phyloP scores from a whole-genome alignment of 2,329 filamentous ascomycete species.

The Teratosphaeria gauchensis region DNA sequence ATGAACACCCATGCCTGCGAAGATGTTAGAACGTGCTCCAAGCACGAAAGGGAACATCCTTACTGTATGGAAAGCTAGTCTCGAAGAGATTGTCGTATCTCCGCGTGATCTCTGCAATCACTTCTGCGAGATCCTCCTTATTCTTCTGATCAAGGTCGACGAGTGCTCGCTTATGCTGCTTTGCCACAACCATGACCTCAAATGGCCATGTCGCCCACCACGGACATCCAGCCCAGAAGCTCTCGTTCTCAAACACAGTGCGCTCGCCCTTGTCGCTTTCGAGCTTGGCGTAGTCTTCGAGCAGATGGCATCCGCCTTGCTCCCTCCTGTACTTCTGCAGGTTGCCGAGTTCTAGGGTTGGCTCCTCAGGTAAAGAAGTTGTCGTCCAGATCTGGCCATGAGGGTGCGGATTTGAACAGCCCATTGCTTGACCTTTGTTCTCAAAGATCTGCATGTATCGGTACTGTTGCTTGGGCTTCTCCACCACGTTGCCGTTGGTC shows the following conservation, averaged over 20 bases:
- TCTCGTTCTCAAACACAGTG: conserved; percentile 76
- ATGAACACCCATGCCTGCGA: conserved; percentile 75
- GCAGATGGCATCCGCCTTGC: conserved; percentile 63
- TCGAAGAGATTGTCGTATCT: conserved; percentile 96
- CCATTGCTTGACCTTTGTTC: conserved; percentile 97
- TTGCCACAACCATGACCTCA: conserved; percentile 81
- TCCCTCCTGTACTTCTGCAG: conserved; percentile 67
- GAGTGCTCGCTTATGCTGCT: conserved; percentile 72
- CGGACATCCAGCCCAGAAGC: conserved; percentile 79
- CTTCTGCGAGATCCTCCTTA: conserved; percentile 65
- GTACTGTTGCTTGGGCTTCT: conserved; percentile 62
- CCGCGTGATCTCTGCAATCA: conserved; percentile 77
- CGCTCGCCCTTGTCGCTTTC: conserved; percentile 76
- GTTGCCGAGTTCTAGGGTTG: conserved; percentile 65
- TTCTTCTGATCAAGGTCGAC: conserved; percentile 70
- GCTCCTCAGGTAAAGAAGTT: conserved; percentile 82
- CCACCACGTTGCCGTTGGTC: conserved; percentile 32
- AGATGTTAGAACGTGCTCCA: conserved; percentile 11
- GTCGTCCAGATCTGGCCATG: conserved; percentile 97
- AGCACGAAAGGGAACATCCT: conserved; percentile 21
- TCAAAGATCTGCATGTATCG: conserved; percentile 99
- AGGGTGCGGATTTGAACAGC: conserved; percentile 95
- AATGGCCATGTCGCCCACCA: conserved; percentile 99
- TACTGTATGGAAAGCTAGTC: conserved; percentile 90
- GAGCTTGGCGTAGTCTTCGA: conserved; percentile 77